These are phyloP conservation scores for Physaria fendleri DNA, from an alignment of 345 rosid genomes.

Conservation along the genomic window DNA sequence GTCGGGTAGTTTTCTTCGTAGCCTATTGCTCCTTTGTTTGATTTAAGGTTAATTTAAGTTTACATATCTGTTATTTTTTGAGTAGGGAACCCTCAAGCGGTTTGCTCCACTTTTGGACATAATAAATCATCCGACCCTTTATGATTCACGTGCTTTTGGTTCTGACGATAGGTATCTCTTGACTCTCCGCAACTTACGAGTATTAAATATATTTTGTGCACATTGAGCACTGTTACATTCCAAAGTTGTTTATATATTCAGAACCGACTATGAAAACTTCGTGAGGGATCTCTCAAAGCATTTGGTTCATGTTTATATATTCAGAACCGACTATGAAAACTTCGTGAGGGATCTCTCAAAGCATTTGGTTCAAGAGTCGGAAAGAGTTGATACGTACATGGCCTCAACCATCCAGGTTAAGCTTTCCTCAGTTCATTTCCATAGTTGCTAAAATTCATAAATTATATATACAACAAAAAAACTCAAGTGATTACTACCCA, in stretches of 20 bases:
- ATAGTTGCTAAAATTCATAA: background rate
- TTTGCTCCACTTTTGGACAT: slow-evolving; percentile 63
- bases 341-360: slow-evolving; percentile 70
- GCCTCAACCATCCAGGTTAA: slow-evolving; percentile 80
- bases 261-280: slow-evolving; percentile 70
- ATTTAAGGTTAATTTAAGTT: slow-evolving; percentile 2
- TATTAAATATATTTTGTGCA: background rate
- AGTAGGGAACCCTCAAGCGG: slow-evolving; percentile 63
- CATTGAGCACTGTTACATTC: background rate
- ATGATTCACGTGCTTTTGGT: slow-evolving; percentile 45
- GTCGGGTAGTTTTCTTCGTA: slow-evolving; percentile 48
- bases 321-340: slow-evolving; percentile 70
- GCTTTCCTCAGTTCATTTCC: background rate
- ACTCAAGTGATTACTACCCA: slow-evolving; percentile 4
- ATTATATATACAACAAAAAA: background rate
- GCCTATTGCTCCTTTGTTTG: slow-evolving; percentile 10
- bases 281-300: slow-evolving; percentile 70
- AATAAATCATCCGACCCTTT: slow-evolving; percentile 45
- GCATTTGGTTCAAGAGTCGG: slow-evolving; percentile 51
- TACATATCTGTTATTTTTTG: slow-evolving; percentile 19
- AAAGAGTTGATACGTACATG: slow-evolving; percentile 71
- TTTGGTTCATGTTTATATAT: no score
- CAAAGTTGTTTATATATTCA: slow-evolving; percentile 29
- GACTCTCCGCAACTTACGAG: background rate
- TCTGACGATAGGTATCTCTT: slow-evolving; percentile 70